phyloP scores from a whole-genome alignment of 805 yeast genomes.

The Kodamaea laetipori region DNA sequence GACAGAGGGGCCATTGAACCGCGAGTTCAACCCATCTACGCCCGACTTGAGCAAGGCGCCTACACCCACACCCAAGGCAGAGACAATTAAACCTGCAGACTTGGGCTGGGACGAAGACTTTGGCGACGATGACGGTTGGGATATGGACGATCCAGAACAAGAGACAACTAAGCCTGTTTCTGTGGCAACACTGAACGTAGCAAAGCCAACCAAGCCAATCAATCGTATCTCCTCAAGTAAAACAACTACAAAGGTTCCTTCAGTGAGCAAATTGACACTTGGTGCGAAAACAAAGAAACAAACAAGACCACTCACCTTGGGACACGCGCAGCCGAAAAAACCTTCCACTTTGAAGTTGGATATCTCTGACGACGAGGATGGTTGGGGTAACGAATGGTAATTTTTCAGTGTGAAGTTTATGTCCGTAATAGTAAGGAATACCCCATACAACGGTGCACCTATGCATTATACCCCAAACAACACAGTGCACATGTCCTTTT shows the following conservation, averaged over 20 bases:
- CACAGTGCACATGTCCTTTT: no score
- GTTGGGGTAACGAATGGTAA: conserved; percentile 13
- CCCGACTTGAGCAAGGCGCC: conserved; percentile 36
- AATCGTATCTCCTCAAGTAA: conserved; percentile 1
- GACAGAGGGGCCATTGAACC: conserved; percentile 36
- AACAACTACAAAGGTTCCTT: background rate
- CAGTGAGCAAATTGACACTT: conserved; percentile 7
- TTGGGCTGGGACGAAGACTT: conserved; percentile 20
- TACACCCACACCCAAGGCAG: conserved; percentile 26
- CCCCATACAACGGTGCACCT: no score
- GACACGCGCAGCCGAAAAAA: conserved; percentile 3
- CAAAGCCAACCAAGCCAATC: conserved; percentile 4
- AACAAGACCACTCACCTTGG: conserved; percentile 2
- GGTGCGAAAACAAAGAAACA: conserved; percentile 1
- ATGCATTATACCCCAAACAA: background rate
- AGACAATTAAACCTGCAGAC: conserved; percentile 7
- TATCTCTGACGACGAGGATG: conserved; percentile 13
- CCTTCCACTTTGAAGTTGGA: conserved; percentile 7
- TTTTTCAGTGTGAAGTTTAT: no score
- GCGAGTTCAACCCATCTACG: conserved; percentile 39
- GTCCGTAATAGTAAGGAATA: no score
- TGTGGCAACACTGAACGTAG: background rate
- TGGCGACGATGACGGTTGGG: conserved; percentile 28
- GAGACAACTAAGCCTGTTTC: background rate
- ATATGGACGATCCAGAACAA: conserved; percentile 17